Evolutionary conservation across 1,139 yeast genomes (phyloP), one percentile per base, ranked within the genome.

Genomic region (Kurtzmaniella quercitrusa): DNA sequence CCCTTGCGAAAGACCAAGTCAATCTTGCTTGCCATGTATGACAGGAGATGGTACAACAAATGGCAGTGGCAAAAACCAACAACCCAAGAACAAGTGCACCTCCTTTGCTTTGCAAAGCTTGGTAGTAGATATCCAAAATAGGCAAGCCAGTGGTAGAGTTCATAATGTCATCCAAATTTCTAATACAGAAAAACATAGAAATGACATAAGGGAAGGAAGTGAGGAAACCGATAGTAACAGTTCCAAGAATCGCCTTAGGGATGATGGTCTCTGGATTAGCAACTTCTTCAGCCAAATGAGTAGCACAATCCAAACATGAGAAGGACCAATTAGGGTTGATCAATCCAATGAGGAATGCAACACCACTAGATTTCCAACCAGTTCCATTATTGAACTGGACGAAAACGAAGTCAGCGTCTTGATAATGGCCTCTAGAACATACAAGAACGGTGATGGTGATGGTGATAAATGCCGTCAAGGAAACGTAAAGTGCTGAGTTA

Each of bases 381-480:
- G 64, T 54, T 19, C 57, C 59, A 43, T 62, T 61, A 28, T 50
- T 46, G 17, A 62, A 51, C 12, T 56, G 44, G 23, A 49, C 51
- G 45, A 59, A 62, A 2, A 61, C 66, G 41, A 53, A 59, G 1
- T 47, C 45, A 1, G 52, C 56, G 7, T 60, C 52, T 44, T 54
- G 55, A 18, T 42, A 42, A 28, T 42, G 26, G 3, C 45, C 45
- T 45, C 60, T 61, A 5, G 60, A 60, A 23, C 52, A 45, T 4
- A 63, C 43, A 37, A 53, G 52, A 15, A 52, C 62, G 14, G 61
- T 47, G 32, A 62, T 54, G 2, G 65, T 45, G 14, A 62, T 49
- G 22, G 60, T 45, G 14, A 60, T 52, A 46, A 66, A 71, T 5
- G 75, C 66, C 38, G 61, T 53, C 38, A 71, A 55, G 5, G 74